These are phyloP conservation scores for Fonsecaea erecta DNA, from an alignment of 2,329 filamentous ascomycete species.

Conservation along the genomic window DNA sequence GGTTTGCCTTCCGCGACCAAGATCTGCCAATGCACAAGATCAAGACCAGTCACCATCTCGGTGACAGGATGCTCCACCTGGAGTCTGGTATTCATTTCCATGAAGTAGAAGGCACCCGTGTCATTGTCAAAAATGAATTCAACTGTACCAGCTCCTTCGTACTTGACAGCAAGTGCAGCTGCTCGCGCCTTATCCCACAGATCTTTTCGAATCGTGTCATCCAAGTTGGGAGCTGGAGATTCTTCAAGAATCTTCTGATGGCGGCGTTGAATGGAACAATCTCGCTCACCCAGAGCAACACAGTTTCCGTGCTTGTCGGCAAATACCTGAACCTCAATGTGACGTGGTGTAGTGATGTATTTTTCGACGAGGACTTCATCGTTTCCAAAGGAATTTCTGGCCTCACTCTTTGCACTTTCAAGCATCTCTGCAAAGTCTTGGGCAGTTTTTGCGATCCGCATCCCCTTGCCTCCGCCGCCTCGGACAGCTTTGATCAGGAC, in stretches of 20 bases:
- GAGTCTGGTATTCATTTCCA: conserved; percentile 78
- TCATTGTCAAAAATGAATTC: conserved; percentile 74
- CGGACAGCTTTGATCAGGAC: conserved; percentile 70
- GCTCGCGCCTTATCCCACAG: conserved; percentile 68
- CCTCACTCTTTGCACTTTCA: conserved; percentile 67
- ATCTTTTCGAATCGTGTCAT: conserved; percentile 64
- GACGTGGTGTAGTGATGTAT: conserved; percentile 68
- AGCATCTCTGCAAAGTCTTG: conserved; percentile 65
- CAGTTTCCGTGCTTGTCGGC: conserved; percentile 69
- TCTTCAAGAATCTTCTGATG: conserved; percentile 72
- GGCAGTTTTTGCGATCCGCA: conserved; percentile 65
- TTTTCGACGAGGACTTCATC: conserved; percentile 71
- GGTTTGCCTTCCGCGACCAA: conserved; percentile 75
- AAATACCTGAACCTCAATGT: conserved; percentile 71
- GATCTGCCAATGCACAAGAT: conserved; percentile 95
- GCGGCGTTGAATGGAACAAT: conserved; percentile 68
- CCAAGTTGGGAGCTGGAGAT: conserved; percentile 66
- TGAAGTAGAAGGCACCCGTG: conserved; percentile 69
- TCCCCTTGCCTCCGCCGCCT: conserved; percentile 70
- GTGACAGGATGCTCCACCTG: conserved; percentile 98
- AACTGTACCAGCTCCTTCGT: conserved; percentile 69
- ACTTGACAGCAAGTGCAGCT: conserved; percentile 66
- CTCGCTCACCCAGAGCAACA: conserved; percentile 67
- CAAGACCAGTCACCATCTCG: conserved; percentile 74
- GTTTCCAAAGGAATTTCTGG: conserved; percentile 67